Evolutionary conservation across 176 grass and related monocot genomes (phyloP), one percentile per base, ranked within the genome.

Genomic region (Eragrostis curvula): DNA sequence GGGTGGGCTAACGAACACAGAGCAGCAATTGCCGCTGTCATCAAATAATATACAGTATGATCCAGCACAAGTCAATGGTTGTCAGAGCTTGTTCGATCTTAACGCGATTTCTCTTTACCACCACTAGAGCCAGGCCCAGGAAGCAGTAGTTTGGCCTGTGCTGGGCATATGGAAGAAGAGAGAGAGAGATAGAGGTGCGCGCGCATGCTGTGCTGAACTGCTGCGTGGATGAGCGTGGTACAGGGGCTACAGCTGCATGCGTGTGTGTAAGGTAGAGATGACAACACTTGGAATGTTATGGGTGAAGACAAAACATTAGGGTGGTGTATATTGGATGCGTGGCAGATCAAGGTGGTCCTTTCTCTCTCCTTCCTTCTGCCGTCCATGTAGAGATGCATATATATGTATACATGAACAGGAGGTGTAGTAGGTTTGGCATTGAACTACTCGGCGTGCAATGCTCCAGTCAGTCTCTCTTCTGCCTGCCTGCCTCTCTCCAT

Each of bases 231-330:
- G 4, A 45, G 63, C 36, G 43, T n/a, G 42, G 42, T 67, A 6
- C 69, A 7, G 10, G 23, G 6, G 57, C 18, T 58, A 32, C 53
- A n/a, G n/a, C n/a, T n/a, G n/a, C n/a, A 25, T 75, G 77, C 51
- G 78, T 40, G 56, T 45, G 78, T 57, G 52, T 53, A 21, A 64
- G 53, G 58, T 40, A 13, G 83, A 82, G 71, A 68, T 53, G 86
- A 64, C 79, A 73, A 57, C 85, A 82, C 88, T 91, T 67, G 83
- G 93, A 93, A 96, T 96, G 87, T 93, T 91, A 89, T 86, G 79
- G 83, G 90, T 75, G 84, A 70, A 86, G 90, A 92, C 90, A 90
- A 85, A 80, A 66, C 28, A 85, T 36, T 24, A 11, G n/a, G n/a
- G n/a, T n/a, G n/a, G n/a, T n/a, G n/a, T n/a, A n/a, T n/a, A n/a